Conservation (phyloP, 805 yeast species). For the Teunomyces aglyptinius region DNA sequence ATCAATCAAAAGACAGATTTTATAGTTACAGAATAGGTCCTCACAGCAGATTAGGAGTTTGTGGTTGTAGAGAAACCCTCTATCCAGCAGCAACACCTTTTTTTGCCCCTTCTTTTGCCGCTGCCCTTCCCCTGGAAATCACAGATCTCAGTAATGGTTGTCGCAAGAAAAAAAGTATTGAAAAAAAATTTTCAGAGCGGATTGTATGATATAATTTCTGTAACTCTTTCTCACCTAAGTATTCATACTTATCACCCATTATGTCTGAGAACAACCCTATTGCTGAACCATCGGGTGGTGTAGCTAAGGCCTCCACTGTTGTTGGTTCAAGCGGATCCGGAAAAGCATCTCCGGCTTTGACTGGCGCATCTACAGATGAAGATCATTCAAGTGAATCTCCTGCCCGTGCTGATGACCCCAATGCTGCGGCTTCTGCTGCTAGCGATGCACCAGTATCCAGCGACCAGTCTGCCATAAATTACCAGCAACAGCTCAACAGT, state of each 20-base stretch:
- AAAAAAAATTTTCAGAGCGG: conserved; percentile 5
- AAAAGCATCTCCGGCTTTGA: neutral
- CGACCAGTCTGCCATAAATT: neutral
- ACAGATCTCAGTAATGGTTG: neutral
- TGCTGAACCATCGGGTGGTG: conserved; percentile 8
- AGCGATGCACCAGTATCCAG: conserved; percentile 6
- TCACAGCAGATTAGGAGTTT: no score
- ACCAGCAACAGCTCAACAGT: conserved; percentile 5
- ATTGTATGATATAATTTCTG: conserved; percentile 6
- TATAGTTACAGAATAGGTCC: no score
- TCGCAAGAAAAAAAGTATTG: conserved; percentile 5
- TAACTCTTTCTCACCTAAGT: conserved; percentile 6
- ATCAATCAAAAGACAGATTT: no score
- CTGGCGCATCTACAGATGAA: neutral
- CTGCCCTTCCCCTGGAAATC: neutral
- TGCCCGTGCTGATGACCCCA: conserved; percentile 5
- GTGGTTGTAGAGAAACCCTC: no score
- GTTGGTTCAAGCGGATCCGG: conserved; percentile 7
- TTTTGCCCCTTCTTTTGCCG: neutral
- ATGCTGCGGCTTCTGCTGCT: conserved; percentile 4
- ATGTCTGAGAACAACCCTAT: conserved; percentile 17
- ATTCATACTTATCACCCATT: conserved; percentile 8
- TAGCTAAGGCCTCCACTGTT: conserved; percentile 8
- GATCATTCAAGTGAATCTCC: conserved; percentile 2
- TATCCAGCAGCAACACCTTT: no score